A percentile compares a stretch with the other conserved stretches of the same genome.
These are phyloP conservation scores for Aegilops speltoides DNA, from an alignment of 176 grass and related monocot species.

Conservation along the genomic window DNA sequence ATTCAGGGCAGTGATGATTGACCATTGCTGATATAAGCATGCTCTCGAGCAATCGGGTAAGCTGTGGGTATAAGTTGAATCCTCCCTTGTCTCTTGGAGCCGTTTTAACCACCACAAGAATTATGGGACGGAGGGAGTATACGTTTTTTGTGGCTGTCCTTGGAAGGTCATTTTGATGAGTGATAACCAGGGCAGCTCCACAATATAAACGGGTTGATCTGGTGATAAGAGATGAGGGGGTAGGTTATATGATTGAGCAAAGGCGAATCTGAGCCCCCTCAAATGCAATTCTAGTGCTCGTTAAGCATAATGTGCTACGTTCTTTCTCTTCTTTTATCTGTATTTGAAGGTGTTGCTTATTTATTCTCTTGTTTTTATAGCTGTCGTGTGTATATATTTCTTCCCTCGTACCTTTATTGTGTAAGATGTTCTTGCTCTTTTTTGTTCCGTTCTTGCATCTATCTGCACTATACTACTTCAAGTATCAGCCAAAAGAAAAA, in stretches of 20 bases:
- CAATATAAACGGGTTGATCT: neutral
- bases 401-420: neutral
- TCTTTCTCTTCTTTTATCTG: neutral
- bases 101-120: no score
- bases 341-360: neutral
- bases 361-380: neutral
- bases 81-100: no score
- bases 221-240: neutral
- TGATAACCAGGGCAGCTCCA: neutral
- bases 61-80: no score
- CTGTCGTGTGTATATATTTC: neutral
- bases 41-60: no score
- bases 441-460: neutral
- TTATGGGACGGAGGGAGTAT: no score
- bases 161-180: slow-evolving; percentile 23
- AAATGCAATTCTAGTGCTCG: neutral
- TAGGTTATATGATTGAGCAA: slow-evolving; percentile 30
- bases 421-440: neutral
- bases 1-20: no score
- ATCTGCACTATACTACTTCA: no score
- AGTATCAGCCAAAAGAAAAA: no score
- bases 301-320: neutral
- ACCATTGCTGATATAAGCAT: no score
- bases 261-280: slow-evolving; percentile 24
- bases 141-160: neutral